Conservation (phyloP, 2,329 filamentous ascomycete genomes). For the Fusarium praegraminearum region DNA sequence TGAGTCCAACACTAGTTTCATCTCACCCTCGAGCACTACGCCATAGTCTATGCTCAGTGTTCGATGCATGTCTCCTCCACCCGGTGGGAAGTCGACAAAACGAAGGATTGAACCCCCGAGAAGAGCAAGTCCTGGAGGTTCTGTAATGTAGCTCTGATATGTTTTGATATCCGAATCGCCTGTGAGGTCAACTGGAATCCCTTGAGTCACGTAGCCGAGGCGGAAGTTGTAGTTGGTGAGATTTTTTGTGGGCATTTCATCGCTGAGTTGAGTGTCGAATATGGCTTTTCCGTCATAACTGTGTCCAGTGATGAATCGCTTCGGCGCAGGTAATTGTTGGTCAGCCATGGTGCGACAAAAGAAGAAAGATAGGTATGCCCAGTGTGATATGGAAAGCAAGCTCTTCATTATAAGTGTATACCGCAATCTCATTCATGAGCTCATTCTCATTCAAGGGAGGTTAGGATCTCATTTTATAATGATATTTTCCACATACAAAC, state of each 20-base stretch:
- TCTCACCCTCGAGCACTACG: slow-evolving; percentile 65
- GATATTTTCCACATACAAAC: not conserved
- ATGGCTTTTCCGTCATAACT: slow-evolving; percentile 37
- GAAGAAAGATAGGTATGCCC: not conserved
- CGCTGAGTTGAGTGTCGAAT: slow-evolving; percentile 33
- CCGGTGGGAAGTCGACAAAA: slow-evolving; percentile 62
- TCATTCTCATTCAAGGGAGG: not conserved
- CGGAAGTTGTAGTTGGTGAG: slow-evolving; percentile 35
- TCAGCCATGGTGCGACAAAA: slow-evolving; percentile 5
- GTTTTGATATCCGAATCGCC: slow-evolving; percentile 27
- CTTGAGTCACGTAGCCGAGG: slow-evolving; percentile 37
- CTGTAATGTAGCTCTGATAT: slow-evolving; percentile 26
- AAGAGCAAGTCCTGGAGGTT: slow-evolving; percentile 44
- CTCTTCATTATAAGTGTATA: not conserved
- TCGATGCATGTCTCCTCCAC: slow-evolving; percentile 53
- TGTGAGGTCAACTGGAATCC: slow-evolving; percentile 23
- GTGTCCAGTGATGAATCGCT: slow-evolving; percentile 41
- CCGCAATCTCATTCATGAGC: not conserved
- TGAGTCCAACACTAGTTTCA: slow-evolving; percentile 64
- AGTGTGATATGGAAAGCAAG: not conserved
- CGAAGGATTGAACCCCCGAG: slow-evolving; percentile 58
- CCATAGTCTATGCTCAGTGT: slow-evolving; percentile 68
- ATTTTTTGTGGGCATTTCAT: slow-evolving; percentile 20
- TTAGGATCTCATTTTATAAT: not conserved
- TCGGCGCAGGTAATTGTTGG: slow-evolving; percentile 31